phyloP scores from a whole-genome alignment of 371 early-diverging fungal species.

The Lichtheimia ornata region DNA sequence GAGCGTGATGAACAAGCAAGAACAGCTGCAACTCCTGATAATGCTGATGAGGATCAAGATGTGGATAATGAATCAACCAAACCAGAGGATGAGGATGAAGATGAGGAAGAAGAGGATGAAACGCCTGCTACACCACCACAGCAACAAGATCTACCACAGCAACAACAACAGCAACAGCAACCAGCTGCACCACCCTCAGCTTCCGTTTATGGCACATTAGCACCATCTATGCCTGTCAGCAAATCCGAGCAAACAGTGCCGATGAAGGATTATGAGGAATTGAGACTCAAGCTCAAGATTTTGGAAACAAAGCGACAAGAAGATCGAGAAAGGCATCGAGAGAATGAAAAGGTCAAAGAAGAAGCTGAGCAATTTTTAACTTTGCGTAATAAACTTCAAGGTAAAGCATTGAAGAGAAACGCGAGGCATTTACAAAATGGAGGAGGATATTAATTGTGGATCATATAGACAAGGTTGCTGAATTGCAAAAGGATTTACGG shows the following conservation, averaged over 20 bases:
- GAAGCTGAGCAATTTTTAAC: constrained; percentile 76
- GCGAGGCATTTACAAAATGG: neutral
- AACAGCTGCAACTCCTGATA: neutral
- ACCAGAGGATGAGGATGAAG: constrained; percentile 18
- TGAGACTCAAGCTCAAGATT: constrained; percentile 77
- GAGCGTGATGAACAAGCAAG: constrained; percentile 6
- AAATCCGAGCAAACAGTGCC: constrained; percentile 54
- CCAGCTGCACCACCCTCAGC: constrained; percentile 24
- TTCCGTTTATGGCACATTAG: constrained; percentile 39
- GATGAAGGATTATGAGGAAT: constrained; percentile 78
- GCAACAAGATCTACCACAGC: constrained; percentile 7
- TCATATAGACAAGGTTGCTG: constrained; percentile 58
- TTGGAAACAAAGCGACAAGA: constrained; percentile 83
- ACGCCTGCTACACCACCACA: constrained; percentile 4
- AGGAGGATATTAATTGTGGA: neutral
- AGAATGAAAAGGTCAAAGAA: constrained; percentile 72
- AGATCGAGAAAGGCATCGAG: constrained; percentile 74
- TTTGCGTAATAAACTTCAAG: constrained; percentile 70
- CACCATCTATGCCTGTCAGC: constrained; percentile 30
- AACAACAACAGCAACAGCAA: constrained; percentile 6
- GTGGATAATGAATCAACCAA: constrained; percentile 4
- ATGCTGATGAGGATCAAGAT: constrained; percentile 5
- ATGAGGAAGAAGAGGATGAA: constrained; percentile 14
- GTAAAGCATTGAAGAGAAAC: constrained; percentile 15
- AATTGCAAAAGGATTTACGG: constrained; percentile 75